Conservation (phyloP, 2,329 filamentous ascomycete genomes). For the Madurella fahalii region DNA sequence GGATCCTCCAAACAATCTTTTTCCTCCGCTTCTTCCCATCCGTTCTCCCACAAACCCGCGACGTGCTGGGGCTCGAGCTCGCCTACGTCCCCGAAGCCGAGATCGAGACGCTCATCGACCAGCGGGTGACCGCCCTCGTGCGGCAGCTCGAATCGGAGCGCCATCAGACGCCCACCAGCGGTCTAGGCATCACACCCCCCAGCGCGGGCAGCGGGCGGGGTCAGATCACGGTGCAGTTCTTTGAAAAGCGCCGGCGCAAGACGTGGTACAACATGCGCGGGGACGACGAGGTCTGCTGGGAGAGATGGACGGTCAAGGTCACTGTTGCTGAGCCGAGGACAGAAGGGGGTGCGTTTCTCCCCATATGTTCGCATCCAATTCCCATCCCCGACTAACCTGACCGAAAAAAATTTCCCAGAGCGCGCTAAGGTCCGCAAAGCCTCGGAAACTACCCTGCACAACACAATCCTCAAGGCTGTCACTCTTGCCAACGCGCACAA, state of each 20-base stretch:
- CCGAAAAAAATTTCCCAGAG: constrained; percentile 52
- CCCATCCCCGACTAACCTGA: background rate
- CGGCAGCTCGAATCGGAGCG: constrained; percentile 67
- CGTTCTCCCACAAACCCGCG: constrained; percentile 74
- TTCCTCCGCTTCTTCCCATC: constrained; percentile 97
- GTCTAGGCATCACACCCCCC: background rate
- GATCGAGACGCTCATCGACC: constrained; percentile 89
- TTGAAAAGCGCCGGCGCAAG: constrained; percentile 85
- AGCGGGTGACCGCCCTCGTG: constrained; percentile 73
- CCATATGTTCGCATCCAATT: constrained; percentile 5
- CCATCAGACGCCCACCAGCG: constrained; percentile 21
- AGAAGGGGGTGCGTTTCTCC: constrained; percentile 65
- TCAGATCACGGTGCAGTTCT: constrained; percentile 84
- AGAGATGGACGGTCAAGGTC: constrained; percentile 89
- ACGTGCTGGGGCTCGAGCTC: constrained; percentile 85
- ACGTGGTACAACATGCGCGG: constrained; percentile 67
- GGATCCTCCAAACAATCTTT: constrained; percentile 94
- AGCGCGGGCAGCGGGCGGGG: constrained; percentile 59
- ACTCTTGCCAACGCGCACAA: constrained; percentile 83
- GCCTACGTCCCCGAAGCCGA: constrained; percentile 87
- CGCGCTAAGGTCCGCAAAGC: constrained; percentile 82
- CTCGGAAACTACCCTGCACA: constrained; percentile 85
- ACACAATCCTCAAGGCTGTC: constrained; percentile 85
- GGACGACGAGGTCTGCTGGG: constrained; percentile 96
- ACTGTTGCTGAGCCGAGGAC: constrained; percentile 87